Evolutionary conservation across 495 filamentous ascomycete species (phyloP).

Genomic region (Podospora didyma): DNA sequence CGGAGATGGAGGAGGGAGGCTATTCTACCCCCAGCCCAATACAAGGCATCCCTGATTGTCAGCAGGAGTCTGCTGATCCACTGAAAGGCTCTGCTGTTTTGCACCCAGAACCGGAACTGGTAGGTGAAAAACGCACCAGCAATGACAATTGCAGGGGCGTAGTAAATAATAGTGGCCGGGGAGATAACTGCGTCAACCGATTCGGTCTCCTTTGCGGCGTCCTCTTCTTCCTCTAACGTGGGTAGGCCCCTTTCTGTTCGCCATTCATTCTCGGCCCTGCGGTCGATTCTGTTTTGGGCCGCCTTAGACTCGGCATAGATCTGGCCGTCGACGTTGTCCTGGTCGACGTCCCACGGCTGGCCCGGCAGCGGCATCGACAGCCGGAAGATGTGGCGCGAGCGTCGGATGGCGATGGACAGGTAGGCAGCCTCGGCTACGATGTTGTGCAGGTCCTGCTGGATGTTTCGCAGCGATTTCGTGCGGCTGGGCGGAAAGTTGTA

Average conservation of each 20-base stretch:
- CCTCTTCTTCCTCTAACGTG: too few species aligned
- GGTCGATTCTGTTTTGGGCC: conserved; percentile 13
- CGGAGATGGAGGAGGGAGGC: too few species aligned
- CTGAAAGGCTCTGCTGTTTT: too few species aligned
- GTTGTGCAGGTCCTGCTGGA: conserved; percentile 43
- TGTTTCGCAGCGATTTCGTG: conserved; percentile 7
- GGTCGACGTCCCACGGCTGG: conserved; percentile 34
- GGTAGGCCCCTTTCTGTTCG: neutral
- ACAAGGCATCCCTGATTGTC: too few species aligned
- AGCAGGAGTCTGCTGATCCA: too few species aligned
- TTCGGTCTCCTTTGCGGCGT: too few species aligned
- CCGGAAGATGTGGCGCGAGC: conserved; percentile 44
- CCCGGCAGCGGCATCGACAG: conserved; percentile 35
- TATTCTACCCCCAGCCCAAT: too few species aligned
- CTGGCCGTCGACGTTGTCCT: conserved; percentile 28
- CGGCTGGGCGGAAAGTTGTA: conserved; percentile 16
- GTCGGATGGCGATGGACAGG: conserved; percentile 39
- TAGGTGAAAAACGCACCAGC: too few species aligned
- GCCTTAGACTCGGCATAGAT: conserved; percentile 30
- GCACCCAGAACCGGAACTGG: too few species aligned
- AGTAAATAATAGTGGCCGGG: too few species aligned
- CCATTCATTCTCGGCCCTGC: conserved; percentile 2
- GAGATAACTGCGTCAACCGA: too few species aligned
- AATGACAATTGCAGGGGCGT: too few species aligned
- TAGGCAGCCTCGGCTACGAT: conserved; percentile 41